These are phyloP conservation scores for Pseudogymnoascus sp. DNA, from an alignment of 2,329 filamentous ascomycete species.

Conservation along the genomic window DNA sequence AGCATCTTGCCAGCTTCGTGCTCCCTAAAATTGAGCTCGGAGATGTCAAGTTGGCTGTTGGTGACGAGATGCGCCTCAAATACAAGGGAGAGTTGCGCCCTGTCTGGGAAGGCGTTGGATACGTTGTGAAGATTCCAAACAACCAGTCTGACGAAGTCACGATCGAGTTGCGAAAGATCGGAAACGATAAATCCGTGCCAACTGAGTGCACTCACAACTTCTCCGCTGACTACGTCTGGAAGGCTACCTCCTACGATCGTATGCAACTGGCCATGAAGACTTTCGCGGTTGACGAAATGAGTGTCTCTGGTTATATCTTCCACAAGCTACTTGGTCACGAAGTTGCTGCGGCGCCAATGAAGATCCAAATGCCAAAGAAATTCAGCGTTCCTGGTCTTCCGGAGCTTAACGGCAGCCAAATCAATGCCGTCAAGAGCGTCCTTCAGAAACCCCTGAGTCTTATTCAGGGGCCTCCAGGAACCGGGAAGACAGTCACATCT, in stretches of 20 bases:
- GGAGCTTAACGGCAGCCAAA: conserved; percentile 90
- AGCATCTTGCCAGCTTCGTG: conserved; percentile 90
- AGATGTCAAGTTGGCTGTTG: conserved; percentile 94
- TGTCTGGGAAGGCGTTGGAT: conserved; percentile 95
- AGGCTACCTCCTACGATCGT: conserved; percentile 96
- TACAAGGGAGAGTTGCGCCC: conserved; percentile 90
- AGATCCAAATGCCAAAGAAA: conserved; percentile 90
- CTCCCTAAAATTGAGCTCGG: conserved; percentile 95
- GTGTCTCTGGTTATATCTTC: conserved; percentile 97
- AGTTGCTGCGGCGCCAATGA: conserved; percentile 89
- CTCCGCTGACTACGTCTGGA: conserved; percentile 98
- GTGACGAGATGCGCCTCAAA: conserved; percentile 95
- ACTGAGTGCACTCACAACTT: conserved; percentile 97
- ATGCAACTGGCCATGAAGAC: conserved; percentile 99
- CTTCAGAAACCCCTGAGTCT: conserved; percentile 87
- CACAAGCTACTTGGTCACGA: conserved; percentile 93
- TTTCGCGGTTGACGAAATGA: conserved; percentile 95
- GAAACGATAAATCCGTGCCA: conserved; percentile 91
- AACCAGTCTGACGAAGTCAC: conserved; percentile 98
- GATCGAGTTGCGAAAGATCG: conserved; percentile 86
- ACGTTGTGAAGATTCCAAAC: conserved; percentile 98
- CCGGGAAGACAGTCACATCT: conserved; percentile 96
- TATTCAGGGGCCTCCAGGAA: conserved; percentile 94
- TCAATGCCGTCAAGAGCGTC: conserved; percentile 92
- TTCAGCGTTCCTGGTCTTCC: conserved; percentile 92